phyloP scores from a whole-genome alignment of 495 filamentous ascomycete species.

The Mycothermus thermophilus region DNA sequence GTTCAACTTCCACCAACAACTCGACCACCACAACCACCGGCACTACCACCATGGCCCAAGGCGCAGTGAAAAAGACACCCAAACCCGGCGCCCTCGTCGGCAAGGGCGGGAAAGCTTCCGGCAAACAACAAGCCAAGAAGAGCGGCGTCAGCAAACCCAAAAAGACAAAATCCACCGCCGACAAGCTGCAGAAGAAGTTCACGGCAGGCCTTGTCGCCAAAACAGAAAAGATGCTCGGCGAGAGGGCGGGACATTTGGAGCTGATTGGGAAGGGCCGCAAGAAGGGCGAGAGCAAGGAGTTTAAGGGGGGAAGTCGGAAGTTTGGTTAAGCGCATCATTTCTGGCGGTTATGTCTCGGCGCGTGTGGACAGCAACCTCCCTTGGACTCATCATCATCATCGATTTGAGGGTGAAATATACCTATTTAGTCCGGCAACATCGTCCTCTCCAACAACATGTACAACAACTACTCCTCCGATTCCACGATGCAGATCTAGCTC shows the following conservation, averaged over 20 bases:
- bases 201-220: slow-evolving; percentile 27
- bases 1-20: no score
- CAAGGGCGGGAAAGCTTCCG: slow-evolving; percentile 10
- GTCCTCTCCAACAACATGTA: no score
- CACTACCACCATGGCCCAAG: slow-evolving; percentile 37
- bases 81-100: slow-evolving; percentile 15
- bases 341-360: no score
- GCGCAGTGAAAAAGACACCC: slow-evolving; percentile 25
- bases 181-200: slow-evolving; percentile 30
- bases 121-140: slow-evolving; percentile 18
- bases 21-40: no score
- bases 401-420: no score
- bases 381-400: no score
- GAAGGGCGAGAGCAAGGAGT: slow-evolving; percentile 14
- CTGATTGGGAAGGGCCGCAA: slow-evolving; percentile 35
- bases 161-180: slow-evolving; percentile 27
- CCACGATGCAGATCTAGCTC: no score
- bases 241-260: slow-evolving; percentile 35
- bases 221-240: slow-evolving; percentile 35
- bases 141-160: slow-evolving; percentile 18
- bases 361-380: no score
- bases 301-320: slow-evolving; percentile 34
- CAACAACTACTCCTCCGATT: no score
- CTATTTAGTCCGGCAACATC: no score
- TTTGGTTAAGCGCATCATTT: slow-evolving; percentile 24